These are phyloP conservation scores for Picochlorum sp. DNA, from an alignment of 139 green algal species.

Conservation along the genomic window DNA sequence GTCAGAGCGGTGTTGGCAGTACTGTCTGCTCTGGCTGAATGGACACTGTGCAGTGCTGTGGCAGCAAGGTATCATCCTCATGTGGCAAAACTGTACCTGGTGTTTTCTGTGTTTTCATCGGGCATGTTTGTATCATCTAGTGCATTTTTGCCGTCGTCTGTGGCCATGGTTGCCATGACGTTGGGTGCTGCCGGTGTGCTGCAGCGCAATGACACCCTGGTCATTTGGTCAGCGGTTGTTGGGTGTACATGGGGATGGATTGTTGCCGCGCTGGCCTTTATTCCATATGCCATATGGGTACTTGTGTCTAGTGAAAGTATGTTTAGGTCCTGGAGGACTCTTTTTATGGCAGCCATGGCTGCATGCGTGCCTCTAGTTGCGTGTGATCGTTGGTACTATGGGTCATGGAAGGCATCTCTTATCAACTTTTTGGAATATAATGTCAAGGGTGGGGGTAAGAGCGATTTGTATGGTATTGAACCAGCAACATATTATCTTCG, in stretches of 20 bases:
- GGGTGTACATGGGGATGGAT: conserved; percentile 72
- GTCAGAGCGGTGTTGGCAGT: conserved; percentile 38
- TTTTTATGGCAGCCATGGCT: conserved; percentile 6
- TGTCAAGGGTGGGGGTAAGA: conserved; percentile 55
- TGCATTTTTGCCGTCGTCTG: conserved; percentile 63
- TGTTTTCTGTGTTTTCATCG: conserved; percentile 31
- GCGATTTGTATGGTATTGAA: conserved; percentile 70
- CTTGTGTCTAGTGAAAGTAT: conserved; percentile 15
- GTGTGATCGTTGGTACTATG: conserved; percentile 40
- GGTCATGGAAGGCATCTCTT: conserved; percentile 51
- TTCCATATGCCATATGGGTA: conserved; percentile 52
- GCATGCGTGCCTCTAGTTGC: conserved; percentile 25
- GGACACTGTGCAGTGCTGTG: conserved; percentile 33
- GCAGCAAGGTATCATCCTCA: conserved; percentile 3
- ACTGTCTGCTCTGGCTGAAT: conserved; percentile 46
- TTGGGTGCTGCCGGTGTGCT: conserved; percentile 45
- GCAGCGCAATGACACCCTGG: conserved; percentile 6
- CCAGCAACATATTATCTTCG: conserved; percentile 57
- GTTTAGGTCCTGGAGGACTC: conserved; percentile 5
- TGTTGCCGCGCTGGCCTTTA: conserved; percentile 50
- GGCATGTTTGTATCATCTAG: conserved; percentile 59
- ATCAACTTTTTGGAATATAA: conserved; percentile 73
- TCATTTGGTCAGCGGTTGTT: conserved; percentile 35
- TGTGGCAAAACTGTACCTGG: conserved; percentile 27
- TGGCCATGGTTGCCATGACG: conserved; percentile 68